Conservation (phyloP, 441 rosid genomes). For the Rhodomyrtus psidioides region DNA sequence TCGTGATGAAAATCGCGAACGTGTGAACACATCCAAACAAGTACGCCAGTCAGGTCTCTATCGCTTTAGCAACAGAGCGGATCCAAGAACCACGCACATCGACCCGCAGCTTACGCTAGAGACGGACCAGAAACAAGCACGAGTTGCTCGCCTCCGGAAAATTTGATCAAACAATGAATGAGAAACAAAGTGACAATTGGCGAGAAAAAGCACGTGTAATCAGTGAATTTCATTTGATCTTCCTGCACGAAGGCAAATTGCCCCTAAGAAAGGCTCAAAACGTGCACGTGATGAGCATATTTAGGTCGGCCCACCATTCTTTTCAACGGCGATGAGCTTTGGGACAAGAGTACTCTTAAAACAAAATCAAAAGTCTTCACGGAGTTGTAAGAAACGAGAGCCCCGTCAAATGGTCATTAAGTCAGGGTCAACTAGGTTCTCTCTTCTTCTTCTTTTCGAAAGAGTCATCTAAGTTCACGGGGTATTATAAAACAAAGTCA, state of each 20-base stretch:
- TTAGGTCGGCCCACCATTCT: background rate
- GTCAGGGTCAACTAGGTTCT: background rate
- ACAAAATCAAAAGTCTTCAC: background rate
- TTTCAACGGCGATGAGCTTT: background rate
- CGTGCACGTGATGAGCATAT: background rate
- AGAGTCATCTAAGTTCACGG: background rate
- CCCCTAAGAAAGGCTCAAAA: background rate
- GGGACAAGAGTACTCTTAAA: background rate
- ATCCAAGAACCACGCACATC: too few species aligned
- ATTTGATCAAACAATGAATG: background rate
- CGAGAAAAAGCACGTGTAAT: background rate
- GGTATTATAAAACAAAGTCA: background rate
- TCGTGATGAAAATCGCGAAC: background rate
- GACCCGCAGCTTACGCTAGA: background rate
- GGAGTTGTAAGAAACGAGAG: background rate
- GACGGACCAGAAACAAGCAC: background rate
- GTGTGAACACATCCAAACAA: background rate
- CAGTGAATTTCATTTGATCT: accelerated
- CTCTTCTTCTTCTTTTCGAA: too few species aligned
- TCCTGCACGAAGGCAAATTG: background rate
- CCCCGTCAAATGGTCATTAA: background rate
- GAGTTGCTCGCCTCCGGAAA: too few species aligned
- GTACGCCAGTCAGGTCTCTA: background rate
- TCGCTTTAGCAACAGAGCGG: background rate
- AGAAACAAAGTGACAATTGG: background rate